Evolutionary conservation across 257 asterid species (phyloP).

Genomic region (Rhazya stricta): DNA sequence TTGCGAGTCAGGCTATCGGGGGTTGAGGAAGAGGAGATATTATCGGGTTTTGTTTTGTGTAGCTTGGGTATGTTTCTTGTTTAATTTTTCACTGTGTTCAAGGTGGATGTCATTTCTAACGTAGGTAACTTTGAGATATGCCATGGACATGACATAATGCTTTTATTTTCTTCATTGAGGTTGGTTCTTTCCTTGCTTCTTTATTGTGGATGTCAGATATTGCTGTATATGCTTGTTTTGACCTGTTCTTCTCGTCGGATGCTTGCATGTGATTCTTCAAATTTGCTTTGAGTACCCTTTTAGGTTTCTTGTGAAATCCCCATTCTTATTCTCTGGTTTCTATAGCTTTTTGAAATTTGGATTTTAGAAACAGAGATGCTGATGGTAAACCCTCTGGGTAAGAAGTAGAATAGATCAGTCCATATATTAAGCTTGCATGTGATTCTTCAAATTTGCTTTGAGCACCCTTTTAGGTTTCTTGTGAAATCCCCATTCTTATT

Average conservation of each 20-base stretch:
- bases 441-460: not conserved
- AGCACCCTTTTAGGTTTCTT: not conserved
- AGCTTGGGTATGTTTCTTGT: slow-evolving; percentile 49
- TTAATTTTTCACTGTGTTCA: not conserved
- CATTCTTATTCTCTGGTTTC: not conserved
- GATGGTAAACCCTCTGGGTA: not conserved
- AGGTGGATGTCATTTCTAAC: not conserved
- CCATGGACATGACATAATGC: not conserved
- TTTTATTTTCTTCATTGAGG: not conserved
- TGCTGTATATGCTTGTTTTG: not conserved
- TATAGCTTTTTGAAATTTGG: not conserved
- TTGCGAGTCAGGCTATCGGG: slow-evolving; percentile 86
- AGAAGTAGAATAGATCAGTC: not conserved
- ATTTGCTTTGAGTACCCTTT: not conserved
- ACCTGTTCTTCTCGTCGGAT: not conserved
- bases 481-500: not conserved
- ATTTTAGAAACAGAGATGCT: not conserved
- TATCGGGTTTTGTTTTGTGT: slow-evolving; percentile 66
- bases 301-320: not conserved
- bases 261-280: not conserved
- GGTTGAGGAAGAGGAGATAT: slow-evolving; percentile 78
- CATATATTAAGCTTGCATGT: not conserved
- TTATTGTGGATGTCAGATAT: not conserved
- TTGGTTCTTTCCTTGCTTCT: not conserved
- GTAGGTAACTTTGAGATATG: not conserved